Evolutionary conservation across 1,284 basidiomycete genomes (phyloP).

Genomic region (Pholiota adiposa): DNA sequence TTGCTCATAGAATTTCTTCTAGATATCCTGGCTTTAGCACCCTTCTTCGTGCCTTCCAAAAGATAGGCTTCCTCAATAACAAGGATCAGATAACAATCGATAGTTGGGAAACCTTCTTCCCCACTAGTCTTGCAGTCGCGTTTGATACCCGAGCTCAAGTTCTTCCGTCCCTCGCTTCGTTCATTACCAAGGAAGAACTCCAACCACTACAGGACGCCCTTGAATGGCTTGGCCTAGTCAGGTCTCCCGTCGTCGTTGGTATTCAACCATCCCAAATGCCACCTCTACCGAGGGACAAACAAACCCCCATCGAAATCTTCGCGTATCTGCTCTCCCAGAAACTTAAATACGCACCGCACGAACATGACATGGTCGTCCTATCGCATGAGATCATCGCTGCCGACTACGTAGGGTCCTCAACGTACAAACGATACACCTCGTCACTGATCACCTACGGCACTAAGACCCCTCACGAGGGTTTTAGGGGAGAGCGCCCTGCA

Average conservation of each 20-base stretch:
- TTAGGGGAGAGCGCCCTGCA: constrained; percentile 35
- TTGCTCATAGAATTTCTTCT: not conserved
- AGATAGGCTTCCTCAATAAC: constrained; percentile 72
- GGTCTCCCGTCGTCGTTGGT: constrained; percentile 23
- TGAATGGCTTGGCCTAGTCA: constrained; percentile 60
- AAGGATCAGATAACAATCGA: constrained; percentile 40
- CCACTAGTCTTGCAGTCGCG: constrained; percentile 23
- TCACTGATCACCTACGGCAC: constrained; percentile 78
- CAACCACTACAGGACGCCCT: constrained; percentile 54
- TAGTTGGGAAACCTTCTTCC: constrained; percentile 52
- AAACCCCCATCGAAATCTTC: constrained; percentile 81
- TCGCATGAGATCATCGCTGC: constrained; percentile 78
- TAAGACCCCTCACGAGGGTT: constrained; percentile 20
- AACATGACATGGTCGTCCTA: constrained; percentile 89
- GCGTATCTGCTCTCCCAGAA: constrained; percentile 77
- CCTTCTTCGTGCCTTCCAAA: constrained; percentile 77
- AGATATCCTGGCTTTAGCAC: constrained; percentile 89
- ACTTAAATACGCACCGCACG: constrained; percentile 72
- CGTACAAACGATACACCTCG: constrained; percentile 71
- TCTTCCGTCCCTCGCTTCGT: constrained; percentile 41
- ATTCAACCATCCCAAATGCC: constrained; percentile 38
- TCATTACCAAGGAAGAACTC: constrained; percentile 39
- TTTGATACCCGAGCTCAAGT: constrained; percentile 33
- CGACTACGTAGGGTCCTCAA: constrained; percentile 1
- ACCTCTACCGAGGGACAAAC: constrained; percentile 44